A percentile compares a stretch with the other conserved stretches of the same genome.
These are phyloP conservation scores for Xylaria grammica DNA, from an alignment of 495 filamentous ascomycete genomes.

Conservation along the genomic window DNA sequence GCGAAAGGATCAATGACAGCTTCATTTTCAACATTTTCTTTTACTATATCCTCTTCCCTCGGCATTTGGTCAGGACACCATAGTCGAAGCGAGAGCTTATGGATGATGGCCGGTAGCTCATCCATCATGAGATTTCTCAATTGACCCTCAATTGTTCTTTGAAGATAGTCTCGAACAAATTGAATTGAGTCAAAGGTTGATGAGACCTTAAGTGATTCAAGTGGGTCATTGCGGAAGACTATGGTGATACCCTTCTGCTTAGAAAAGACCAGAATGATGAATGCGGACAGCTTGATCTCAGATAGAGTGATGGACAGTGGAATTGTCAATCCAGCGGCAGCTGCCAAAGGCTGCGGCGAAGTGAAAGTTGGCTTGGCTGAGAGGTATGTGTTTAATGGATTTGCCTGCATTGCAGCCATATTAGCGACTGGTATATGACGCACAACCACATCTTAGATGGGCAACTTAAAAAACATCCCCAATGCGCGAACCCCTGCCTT, in stretches of 20 bases:
- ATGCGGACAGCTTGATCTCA: slow-evolving; percentile 95
- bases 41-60: slow-evolving; percentile 54
- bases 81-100: slow-evolving; percentile 84
- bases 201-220: slow-evolving; percentile 97
- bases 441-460: slow-evolving; percentile 27
- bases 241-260: slow-evolving; percentile 95
- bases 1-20: slow-evolving; percentile 75
- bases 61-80: slow-evolving; percentile 87
- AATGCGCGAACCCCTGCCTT: slow-evolving; percentile 28
- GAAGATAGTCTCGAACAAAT: slow-evolving; percentile 95
- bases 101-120: slow-evolving; percentile 93
- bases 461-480: slow-evolving; percentile 27
- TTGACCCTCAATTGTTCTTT: slow-evolving; percentile 95
- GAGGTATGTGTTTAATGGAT: slow-evolving; percentile 94
- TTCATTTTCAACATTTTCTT: slow-evolving; percentile 53
- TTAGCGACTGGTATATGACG: slow-evolving; percentile 50
- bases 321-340: slow-evolving; percentile 91
- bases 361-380: slow-evolving; percentile 89
- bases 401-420: slow-evolving; percentile 67
- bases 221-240: slow-evolving; percentile 96
- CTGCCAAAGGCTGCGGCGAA: slow-evolving; percentile 90
- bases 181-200: slow-evolving; percentile 99
- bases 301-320: slow-evolving; percentile 95
- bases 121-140: slow-evolving; percentile 94
- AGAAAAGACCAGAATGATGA: slow-evolving; percentile 96